Evolutionary conservation across 2,329 filamentous ascomycete genomes (phyloP).

Genomic region (Dactylonectria estremocensis): DNA sequence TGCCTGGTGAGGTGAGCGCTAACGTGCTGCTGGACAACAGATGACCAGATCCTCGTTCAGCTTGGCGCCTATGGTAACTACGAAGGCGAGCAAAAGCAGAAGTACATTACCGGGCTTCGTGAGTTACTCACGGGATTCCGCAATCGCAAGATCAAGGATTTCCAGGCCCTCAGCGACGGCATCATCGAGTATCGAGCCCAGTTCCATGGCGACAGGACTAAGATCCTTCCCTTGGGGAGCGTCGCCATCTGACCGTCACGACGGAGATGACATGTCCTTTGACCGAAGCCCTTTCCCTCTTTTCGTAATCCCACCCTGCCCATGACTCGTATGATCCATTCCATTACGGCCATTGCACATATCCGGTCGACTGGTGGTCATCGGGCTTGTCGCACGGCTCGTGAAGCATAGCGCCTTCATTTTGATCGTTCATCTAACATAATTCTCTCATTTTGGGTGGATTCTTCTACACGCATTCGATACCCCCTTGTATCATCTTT

Average conservation of each 20-base stretch:
- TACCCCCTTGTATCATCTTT: conserved; percentile 31
- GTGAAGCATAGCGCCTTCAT: conserved; percentile 21
- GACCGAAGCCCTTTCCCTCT: conserved; percentile 12
- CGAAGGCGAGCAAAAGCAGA: conserved; percentile 71
- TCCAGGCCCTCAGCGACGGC: conserved; percentile 75
- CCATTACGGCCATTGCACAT: conserved; percentile 44
- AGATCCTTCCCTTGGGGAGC: conserved; percentile 72
- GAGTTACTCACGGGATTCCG: conserved; percentile 74
- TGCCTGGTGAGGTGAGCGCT: conserved; percentile 60
- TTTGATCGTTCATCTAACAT: conserved; percentile 18
- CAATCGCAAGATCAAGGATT: conserved; percentile 74
- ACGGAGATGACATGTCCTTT: conserved; percentile 10
- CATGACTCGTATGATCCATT: conserved; percentile 29
- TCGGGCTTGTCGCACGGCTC: conserved; percentile 24
- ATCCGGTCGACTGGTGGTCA: conserved; percentile 18
- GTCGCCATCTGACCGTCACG: conserved; percentile 54
- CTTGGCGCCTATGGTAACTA: conserved; percentile 78
- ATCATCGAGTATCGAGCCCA: conserved; percentile 78
- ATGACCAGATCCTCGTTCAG: conserved; percentile 81
- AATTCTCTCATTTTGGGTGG: conserved; percentile 10
- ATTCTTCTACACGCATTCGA: conserved; percentile 31
- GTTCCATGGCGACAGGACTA: conserved; percentile 76
- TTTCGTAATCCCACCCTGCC: conserved; percentile 36
- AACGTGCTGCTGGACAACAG: conserved; percentile 66
- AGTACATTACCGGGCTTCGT: conserved; percentile 75